Evolutionary conservation across 352 stramenopile genomes (phyloP), one percentile per base, ranked within the genome.

Genomic region (Globisporangium carolinianum): DNA sequence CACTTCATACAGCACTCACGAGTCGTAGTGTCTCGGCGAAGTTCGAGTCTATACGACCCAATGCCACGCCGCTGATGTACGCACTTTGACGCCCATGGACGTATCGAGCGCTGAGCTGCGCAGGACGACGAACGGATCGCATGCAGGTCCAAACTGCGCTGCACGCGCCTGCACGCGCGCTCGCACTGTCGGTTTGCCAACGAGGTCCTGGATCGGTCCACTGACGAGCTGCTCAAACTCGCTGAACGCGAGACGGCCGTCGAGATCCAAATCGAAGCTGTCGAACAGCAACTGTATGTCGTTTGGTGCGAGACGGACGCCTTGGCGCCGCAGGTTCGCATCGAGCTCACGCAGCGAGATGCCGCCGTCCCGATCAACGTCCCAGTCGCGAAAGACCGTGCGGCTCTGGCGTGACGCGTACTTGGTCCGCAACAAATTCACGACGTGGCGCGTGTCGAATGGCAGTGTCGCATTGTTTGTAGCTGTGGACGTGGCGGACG

Each of bases 331-430:
- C 17, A 87, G 52, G 50, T 82, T 85, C 9, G 6, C 61, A 17
- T 82, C 67, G 9, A 87, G 63, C 53, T 87, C 76, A 7, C 57
- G 32, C 35, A 78, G 38, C 14, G 66, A 80, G 35, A 87, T 70
- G 18, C 58, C 65, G 24, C 76, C 74, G 59, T 73, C 74, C 62
- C 82, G 83, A 59, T 87, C 69, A 3, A 67, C 61, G 17, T 87
- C 76, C 76, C 76, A 87, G 62, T 82, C 67, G 10, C 75, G 74
- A 57, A 87, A 87, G 4, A 79, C 66, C 35, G 73, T 62, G n/a
- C 72, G 66, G 4, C 82, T 53, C 59, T 61, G 62, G 24, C 61
- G 57, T 6, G 58, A 60, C 46, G 77, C 68, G 55, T 85, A 87
- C 39, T 87, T 87, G 45, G 68, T 65, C 1, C 75, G 66, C 15